Base-by-base conservation (phyloP, 129 eudicot species). In the Lactuca saligna region DNA sequence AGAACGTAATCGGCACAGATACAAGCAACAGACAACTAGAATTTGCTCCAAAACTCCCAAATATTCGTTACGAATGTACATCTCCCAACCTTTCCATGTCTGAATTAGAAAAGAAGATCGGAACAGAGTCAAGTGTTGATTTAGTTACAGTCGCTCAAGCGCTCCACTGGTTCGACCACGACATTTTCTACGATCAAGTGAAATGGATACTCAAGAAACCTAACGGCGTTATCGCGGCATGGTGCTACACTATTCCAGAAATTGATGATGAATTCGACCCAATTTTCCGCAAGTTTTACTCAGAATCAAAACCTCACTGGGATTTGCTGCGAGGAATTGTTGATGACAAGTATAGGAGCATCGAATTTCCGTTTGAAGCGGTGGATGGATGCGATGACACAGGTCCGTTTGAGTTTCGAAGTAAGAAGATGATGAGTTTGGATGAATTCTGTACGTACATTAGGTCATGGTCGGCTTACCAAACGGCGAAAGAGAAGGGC, bases 111-210 rank as follows among this genome's bases (percentile, higher is more conserved):
- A 32, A 38, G 13, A 63, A 25, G 16, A 62, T 85, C 17, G 79
- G 83, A 3, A 8, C 70, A 12, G 42, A 70, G 59, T 81, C 88
- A 16, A 83, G 83, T 20, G 41, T 85, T 1, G 96, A 91, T 41
- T 69, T 91, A 7, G 90, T 91, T 3, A 82, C 90, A 12, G 44
- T 88, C 2, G 96, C 96, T 44, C 83, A 75, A 83, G 97, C 96
- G 14, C 70, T 91, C 20, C 97, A 91, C 59, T 88, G 96, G 96
- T 83, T 91, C 7, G 85, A 83, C 50, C 75, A 69, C 14, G 84
- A 86, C 3, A 49, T 60, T 2, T 91, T 91, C 69, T 88, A 85
- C 68, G 41, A 82, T 53, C 90, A 81, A 70, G 96, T 85, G 8
- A 84, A 75, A 50, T 49, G 78, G 69, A 59, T 80, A 2, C 87